phyloP scores from a whole-genome alignment of 495 filamentous ascomycete species.

The Jackrogersella minutella region DNA sequence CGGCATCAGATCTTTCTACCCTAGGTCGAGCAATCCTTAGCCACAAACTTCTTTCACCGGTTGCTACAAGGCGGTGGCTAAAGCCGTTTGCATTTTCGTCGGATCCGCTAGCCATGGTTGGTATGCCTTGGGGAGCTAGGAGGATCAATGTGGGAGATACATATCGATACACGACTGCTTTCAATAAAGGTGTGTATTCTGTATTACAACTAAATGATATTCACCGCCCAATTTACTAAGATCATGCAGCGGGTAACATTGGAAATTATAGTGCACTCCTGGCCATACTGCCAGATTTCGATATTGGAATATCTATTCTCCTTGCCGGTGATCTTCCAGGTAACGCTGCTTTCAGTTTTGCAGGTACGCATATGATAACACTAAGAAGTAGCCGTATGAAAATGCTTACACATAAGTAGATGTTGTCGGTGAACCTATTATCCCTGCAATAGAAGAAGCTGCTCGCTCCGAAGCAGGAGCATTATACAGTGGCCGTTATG shows the following conservation, averaged over 20 bases:
- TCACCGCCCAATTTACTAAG: no score
- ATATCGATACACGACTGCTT: slow-evolving; percentile 54
- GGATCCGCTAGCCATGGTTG: slow-evolving; percentile 53
- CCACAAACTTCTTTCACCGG: slow-evolving; percentile 56
- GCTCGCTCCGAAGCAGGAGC: slow-evolving; percentile 50
- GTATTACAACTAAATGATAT: no score
- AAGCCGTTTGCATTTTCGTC: slow-evolving; percentile 64
- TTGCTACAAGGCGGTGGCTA: slow-evolving; percentile 63
- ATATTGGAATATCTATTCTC: slow-evolving; percentile 61
- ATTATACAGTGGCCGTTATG: slow-evolving; percentile 53
- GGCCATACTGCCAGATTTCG: slow-evolving; percentile 61
- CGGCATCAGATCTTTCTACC: slow-evolving; percentile 57
- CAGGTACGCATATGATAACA: slow-evolving; percentile 28
- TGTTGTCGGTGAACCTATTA: slow-evolving; percentile 43
- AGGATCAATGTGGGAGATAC: slow-evolving; percentile 46
- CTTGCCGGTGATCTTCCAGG: slow-evolving; percentile 53
- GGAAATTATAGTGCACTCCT: slow-evolving; percentile 58
- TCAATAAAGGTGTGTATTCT: no score
- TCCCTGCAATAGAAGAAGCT: slow-evolving; percentile 50
- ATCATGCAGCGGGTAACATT: slow-evolving; percentile 59
- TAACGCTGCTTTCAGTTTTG: slow-evolving; percentile 46
- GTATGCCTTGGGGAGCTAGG: slow-evolving; percentile 67
- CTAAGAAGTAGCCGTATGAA: not conserved
- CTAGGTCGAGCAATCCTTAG: slow-evolving; percentile 64
- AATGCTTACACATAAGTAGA: slow-evolving; percentile 33